Evolutionary conservation across 1,139 yeast genomes (phyloP).

Genomic region (Kodamaea ohmeri): DNA sequence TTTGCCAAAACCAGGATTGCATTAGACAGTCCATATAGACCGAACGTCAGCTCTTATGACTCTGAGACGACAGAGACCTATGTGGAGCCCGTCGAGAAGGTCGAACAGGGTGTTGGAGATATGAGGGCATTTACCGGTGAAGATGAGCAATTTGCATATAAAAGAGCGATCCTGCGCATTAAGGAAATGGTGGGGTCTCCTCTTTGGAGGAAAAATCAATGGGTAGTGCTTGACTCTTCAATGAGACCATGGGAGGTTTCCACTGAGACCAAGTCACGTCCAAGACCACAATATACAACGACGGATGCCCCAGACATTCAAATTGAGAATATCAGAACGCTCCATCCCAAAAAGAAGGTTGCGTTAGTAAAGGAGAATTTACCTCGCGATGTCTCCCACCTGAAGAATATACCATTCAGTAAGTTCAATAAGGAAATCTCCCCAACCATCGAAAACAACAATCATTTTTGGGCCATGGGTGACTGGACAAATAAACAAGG

Average conservation of each 20-base stretch:
- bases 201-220: constrained; percentile 45
- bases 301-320: constrained; percentile 9
- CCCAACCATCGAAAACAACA: constrained; percentile 44
- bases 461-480: constrained; percentile 69
- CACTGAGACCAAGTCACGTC: neutral
- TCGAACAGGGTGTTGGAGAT: constrained; percentile 41
- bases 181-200: constrained; percentile 63
- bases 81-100: constrained; percentile 22
- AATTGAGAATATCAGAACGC: neutral
- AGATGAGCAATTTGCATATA: constrained; percentile 73
- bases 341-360: constrained; percentile 3
- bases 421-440: constrained; percentile 34
- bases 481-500: constrained; percentile 52
- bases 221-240: constrained; percentile 54
- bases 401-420: constrained; percentile 26
- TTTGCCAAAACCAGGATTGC: constrained; percentile 63
- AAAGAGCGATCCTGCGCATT: constrained; percentile 67
- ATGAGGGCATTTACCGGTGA: constrained; percentile 68
- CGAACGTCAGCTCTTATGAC: constrained; percentile 64
- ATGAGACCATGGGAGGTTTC: constrained; percentile 62
- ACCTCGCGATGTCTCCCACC: constrained; percentile 27
- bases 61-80: constrained; percentile 37
- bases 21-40: constrained; percentile 62
- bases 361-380: constrained; percentile 5
- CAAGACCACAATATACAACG: neutral